Evolutionary conservation across 2,329 filamentous ascomycete genomes (phyloP).

Genomic region (Chrysoporthe cubensis): DNA sequence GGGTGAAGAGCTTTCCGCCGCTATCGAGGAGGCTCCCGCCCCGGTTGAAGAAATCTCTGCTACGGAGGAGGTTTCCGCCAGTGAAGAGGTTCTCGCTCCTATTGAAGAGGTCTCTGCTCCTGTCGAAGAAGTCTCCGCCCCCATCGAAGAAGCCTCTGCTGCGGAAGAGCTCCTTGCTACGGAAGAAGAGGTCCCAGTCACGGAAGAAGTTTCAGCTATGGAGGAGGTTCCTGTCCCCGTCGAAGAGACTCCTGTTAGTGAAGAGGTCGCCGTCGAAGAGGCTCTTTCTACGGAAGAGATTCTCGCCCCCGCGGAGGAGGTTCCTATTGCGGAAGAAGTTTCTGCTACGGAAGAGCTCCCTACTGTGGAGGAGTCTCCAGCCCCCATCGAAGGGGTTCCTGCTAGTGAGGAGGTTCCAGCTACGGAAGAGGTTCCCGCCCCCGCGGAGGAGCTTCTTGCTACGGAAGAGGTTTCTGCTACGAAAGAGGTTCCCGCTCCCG

Average conservation of each 20-base stretch:
- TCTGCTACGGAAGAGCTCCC: not conserved
- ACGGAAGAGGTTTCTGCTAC: not conserved
- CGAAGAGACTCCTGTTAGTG: not conserved
- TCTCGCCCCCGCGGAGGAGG: not conserved
- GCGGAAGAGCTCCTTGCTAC: not conserved
- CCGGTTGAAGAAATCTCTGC: not conserved
- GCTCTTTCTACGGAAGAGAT: no score
- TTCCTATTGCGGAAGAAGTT: not conserved
- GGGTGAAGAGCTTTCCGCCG: not conserved
- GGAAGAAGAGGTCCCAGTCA: not conserved
- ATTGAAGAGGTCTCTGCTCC: slow-evolving; percentile 12
- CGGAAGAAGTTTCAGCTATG: not conserved
- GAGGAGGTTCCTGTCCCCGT: not conserved
- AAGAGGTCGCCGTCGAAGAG: not conserved
- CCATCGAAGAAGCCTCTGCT: not conserved
- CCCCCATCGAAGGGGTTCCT: not conserved
- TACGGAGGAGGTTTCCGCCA: not conserved
- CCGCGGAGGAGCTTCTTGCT: no score
- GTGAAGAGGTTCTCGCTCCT: not conserved
- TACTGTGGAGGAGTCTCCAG: not conserved
- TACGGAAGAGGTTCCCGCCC: no score
- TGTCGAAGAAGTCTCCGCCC: not conserved
- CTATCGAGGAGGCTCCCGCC: not conserved
- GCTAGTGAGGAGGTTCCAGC: no score
- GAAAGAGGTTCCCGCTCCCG: not conserved